Evolutionary conservation across 2,329 filamentous ascomycete species (phyloP).

Genomic region (Phaeophleospora eucalypticola): DNA sequence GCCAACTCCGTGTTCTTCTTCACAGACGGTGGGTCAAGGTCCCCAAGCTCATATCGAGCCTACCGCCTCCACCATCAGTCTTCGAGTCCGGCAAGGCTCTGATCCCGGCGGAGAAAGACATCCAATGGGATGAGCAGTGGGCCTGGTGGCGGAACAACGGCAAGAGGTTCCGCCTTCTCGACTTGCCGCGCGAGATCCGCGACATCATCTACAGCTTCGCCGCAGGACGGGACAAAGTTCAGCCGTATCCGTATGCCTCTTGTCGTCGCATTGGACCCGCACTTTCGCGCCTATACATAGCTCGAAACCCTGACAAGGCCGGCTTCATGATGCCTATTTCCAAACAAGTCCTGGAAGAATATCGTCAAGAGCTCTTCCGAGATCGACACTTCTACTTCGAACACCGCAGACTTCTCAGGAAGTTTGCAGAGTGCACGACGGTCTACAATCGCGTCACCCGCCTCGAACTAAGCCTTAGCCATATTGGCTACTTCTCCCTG

Average conservation of each 20-base stretch:
- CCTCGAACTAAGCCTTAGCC: constrained; percentile 22
- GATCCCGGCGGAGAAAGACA: neutral
- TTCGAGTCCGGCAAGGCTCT: neutral
- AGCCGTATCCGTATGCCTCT: constrained; percentile 9
- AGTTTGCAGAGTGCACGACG: neutral
- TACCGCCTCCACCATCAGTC: neutral
- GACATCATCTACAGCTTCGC: constrained; percentile 18
- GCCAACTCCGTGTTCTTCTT: neutral
- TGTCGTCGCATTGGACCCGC: no score
- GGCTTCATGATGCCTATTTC: constrained; percentile 17
- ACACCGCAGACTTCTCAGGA: constrained; percentile 12
- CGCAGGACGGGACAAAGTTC: constrained; percentile 5
- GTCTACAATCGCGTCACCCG: constrained; percentile 15
- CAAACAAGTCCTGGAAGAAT: constrained; percentile 19
- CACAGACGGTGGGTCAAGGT: neutral
- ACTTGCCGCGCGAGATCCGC: constrained; percentile 25
- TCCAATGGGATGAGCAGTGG: constrained; percentile 10
- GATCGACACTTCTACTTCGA: constrained; percentile 20
- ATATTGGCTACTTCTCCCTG: constrained; percentile 20
- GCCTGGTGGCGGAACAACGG: constrained; percentile 7
- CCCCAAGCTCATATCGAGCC: neutral
- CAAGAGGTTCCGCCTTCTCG: constrained; percentile 12
- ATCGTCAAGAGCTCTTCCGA: constrained; percentile 18
- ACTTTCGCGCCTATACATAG: no score
- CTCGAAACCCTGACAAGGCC: constrained; percentile 2